Evolutionary conservation across 345 rosid genomes (phyloP).

Genomic region (Camelina sativa): DNA sequence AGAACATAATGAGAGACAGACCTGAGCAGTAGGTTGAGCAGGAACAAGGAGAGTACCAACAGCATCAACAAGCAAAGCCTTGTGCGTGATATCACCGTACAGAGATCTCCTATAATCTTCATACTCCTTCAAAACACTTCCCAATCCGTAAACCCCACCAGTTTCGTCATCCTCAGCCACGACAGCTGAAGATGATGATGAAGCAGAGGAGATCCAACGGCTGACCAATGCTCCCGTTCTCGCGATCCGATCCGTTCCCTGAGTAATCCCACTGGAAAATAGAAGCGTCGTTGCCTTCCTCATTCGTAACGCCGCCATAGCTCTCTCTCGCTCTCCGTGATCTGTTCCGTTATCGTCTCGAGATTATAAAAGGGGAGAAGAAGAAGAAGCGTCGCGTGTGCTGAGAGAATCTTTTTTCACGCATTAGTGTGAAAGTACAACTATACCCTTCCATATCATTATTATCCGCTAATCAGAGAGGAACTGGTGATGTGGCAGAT

Average conservation of each 20-base stretch:
- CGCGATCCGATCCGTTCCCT: background rate
- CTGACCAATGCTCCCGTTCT: constrained; percentile 35
- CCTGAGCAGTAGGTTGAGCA: constrained; percentile 99
- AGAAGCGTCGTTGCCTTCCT: constrained; percentile 38
- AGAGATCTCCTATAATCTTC: constrained; percentile 81
- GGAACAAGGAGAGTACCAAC: constrained; percentile 93
- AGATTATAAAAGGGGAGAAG: background rate
- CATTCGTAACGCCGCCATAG: constrained; percentile 43
- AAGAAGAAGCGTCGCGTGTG: constrained; percentile 8
- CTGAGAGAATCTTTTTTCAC: background rate
- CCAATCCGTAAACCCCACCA: constrained; percentile 43
- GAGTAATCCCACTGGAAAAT: constrained; percentile 25
- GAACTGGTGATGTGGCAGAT: constrained; percentile 3
- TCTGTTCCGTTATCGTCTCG: constrained; percentile 1
- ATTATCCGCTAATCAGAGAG: background rate
- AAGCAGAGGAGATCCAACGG: constrained; percentile 43
- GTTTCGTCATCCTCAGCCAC: constrained; percentile 38
- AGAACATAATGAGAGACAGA: constrained; percentile 18
- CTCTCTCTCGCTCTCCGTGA: background rate
- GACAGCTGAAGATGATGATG: constrained; percentile 48
- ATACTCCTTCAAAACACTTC: constrained; percentile 73
- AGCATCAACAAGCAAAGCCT: constrained; percentile 90
- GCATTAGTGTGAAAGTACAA: no score
- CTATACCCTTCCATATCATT: no score
- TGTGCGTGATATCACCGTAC: constrained; percentile 82